Percentiles rank a stretch among this genome's conserved stretches.
Evolutionary conservation across 257 asterid species (phyloP).

Genomic region (Ajuga chamaepitys): DNA sequence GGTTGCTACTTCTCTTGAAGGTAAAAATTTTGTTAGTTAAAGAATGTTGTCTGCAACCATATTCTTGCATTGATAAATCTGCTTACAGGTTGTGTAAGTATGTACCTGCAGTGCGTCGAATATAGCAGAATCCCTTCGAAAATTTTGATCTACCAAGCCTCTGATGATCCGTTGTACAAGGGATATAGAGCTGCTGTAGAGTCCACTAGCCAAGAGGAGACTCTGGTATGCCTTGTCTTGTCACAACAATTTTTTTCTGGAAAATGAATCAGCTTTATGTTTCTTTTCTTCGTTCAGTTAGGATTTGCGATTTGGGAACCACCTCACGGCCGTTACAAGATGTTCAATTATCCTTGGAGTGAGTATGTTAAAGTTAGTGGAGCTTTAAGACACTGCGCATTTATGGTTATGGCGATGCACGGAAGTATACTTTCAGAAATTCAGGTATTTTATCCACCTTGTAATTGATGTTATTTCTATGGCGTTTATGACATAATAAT

Average conservation of each 20-base stretch:
- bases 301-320: slow-evolving; percentile 96
- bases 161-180: slow-evolving; percentile 85
- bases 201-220: slow-evolving; percentile 88
- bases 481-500: too few relatives aligned
- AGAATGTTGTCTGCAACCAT: not conserved
- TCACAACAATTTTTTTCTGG: not conserved
- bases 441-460: slow-evolving; percentile 45
- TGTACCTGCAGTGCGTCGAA: slow-evolving; percentile 54
- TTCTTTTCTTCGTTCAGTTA: slow-evolving; percentile 28
- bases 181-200: slow-evolving; percentile 83
- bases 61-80: slow-evolving; percentile 8
- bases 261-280: not conserved
- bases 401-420: slow-evolving; percentile 97
- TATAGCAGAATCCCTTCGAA: slow-evolving; percentile 79
- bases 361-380: slow-evolving; percentile 89
- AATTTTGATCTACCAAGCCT: slow-evolving; percentile 76
- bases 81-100: slow-evolving; percentile 50
- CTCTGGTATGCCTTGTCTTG: slow-evolving; percentile 43
- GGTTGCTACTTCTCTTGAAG: slow-evolving; percentile 82
- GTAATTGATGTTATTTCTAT: too few relatives aligned
- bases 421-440: slow-evolving; percentile 93
- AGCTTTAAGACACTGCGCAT: slow-evolving; percentile 89
- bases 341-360: slow-evolving; percentile 87
- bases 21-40: slow-evolving; percentile 14
- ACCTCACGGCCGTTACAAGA: slow-evolving; percentile 94